Base-by-base conservation (phyloP, 306 rosid genomes). In the Fragaria iinumae region DNA sequence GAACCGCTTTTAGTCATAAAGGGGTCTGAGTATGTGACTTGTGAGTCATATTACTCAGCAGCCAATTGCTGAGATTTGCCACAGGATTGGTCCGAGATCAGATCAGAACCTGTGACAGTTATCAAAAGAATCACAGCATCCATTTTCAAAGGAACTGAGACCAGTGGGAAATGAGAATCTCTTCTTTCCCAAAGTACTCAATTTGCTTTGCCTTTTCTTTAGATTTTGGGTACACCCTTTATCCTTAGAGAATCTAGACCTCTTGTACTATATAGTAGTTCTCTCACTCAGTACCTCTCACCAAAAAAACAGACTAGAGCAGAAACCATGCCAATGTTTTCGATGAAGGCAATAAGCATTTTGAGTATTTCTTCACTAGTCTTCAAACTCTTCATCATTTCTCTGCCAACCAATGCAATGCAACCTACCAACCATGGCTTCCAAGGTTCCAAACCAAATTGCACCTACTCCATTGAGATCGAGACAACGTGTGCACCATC, bases 401-500 rank as follows among this genome's bases (percentile, higher is more conserved):
- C 76, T 55, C 14, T 76, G 49, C 41, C 69, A 41, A 36, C 48
- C 71, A 47, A 20, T 25, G 76, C 55, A 47, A 45, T 66, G 59
- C 68, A 44, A 32, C 52, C 48, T 20, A 34, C 64, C 67, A 63
- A 63, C 69, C 20, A 25, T 18, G 57, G 60, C 45, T 44, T n/a
- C 67, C 74, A 52, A 29, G 75, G 71, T 21, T 11, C 75, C 78
- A 77, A 50, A 36, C 69, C 67, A 20, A 84, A 52, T 48, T 77
- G 82, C 80, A 69, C 84, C 21, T 84, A 84, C 80, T 77, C 80
- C 6, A 55, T 81, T n/a, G 67, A 81, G 76, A 68, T 81, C 12
- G 79, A 84, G 81, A 75, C 83, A 50, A 78, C 83, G 8, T 75
- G 79, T 49, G 74, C 85, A 69, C 83, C 57, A 45, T 53, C 68